These are phyloP conservation scores for Perkinsus olseni DNA, from an alignment of 169 alveolate genomes.

Conservation along the genomic window DNA sequence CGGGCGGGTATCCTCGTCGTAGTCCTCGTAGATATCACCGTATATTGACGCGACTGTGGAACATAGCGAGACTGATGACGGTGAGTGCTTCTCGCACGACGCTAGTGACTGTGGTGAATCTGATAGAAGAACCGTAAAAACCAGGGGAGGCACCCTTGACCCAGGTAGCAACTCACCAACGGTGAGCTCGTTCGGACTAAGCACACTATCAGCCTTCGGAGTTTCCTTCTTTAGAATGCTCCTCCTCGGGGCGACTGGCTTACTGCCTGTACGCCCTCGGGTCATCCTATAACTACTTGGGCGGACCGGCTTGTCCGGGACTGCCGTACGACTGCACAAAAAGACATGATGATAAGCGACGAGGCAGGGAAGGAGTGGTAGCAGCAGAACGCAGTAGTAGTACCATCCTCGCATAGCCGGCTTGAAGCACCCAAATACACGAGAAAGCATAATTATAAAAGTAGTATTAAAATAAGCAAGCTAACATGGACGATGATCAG, in stretches of 20 bases:
- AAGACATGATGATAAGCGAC: too few relatives aligned
- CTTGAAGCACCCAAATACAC: background rate
- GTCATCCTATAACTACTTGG: background rate
- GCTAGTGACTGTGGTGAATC: background rate
- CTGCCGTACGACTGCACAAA: background rate
- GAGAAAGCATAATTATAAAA: background rate
- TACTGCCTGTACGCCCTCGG: background rate
- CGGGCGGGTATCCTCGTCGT: background rate
- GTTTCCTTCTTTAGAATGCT: background rate
- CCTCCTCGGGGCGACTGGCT: background rate
- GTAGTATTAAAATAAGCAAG: background rate
- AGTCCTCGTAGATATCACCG: background rate
- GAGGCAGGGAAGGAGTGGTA: too few relatives aligned
- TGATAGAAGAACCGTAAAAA: background rate
- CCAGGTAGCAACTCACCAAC: background rate
- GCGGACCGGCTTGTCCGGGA: background rate
- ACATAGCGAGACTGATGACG: background rate
- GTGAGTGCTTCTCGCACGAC: background rate
- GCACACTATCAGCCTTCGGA: background rate
- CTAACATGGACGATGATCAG: too few relatives aligned
- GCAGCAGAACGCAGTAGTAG: too few relatives aligned
- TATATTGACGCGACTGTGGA: background rate
- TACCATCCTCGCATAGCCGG: background rate
- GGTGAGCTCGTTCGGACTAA: background rate
- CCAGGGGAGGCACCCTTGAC: too few relatives aligned